Evolutionary conservation across 2,329 filamentous ascomycete genomes (phyloP), one percentile per base, ranked within the genome.

Genomic region (Colletotrichum incanum): DNA sequence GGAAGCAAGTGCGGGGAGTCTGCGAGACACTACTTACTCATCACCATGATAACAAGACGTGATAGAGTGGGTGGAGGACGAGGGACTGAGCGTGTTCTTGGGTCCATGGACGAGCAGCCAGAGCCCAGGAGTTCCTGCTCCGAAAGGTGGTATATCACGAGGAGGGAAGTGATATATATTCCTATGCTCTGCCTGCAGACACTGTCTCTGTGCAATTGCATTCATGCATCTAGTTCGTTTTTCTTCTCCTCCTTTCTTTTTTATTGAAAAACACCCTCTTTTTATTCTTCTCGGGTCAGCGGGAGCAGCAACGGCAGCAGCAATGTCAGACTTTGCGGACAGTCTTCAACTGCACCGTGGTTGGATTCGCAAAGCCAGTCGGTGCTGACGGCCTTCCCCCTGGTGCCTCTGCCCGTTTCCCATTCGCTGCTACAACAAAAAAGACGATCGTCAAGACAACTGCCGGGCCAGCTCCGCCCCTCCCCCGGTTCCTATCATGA

Each of bases 401-500:
- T 11, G 6, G 12, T 41, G 31, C 23, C 43, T n/a, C 31, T 49
- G 31, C 16, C 43, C 7, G 59, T 50, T n/a, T 47, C 18, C 45
- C 45, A 37, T 18, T 37, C 45, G 59, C 60, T 34, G 43, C 50
- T 50, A 43, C 41, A 66, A 37, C 41, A 37, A 16, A 14, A 26
- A 37, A 23, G 3, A 18, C 34, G 43, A 31, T 39, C n/a, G 50
- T 34, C 34, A 11, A 63, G 26, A 45, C 58, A 58, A 58, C 50
- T 69, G 54, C 54, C 69, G 59, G 54, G 59, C 59, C 26, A 37
- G 47, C 69, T 54, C 59, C 65, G 65, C 58, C 59, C 60, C 59
- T 60, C 28, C 59, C 34, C 59, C 65, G 69, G 69, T 34, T 69
- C 52, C 60, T 60, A 54, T 34, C 43, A 64, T 37, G 28, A 52